phyloP scores from a whole-genome alignment of 2,329 filamentous ascomycete genomes.

The Alternaria longipes region DNA sequence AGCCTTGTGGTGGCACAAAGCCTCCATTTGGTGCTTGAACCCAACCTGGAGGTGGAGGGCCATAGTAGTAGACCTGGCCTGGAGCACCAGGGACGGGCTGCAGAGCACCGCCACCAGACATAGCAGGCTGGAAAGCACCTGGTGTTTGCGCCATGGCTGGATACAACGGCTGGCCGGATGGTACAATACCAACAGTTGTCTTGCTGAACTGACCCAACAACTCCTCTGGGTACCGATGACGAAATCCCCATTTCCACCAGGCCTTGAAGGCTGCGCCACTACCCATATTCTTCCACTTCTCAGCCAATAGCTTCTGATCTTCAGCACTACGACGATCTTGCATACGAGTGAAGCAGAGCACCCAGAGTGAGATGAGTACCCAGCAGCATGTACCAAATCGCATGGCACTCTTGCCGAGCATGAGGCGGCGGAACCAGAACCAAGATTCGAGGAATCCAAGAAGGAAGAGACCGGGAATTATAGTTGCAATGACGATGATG shows the following conservation, averaged over 20 bases:
- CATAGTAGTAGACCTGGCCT: slow-evolving; percentile 37
- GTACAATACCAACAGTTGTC: slow-evolving; percentile 42
- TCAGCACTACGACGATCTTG: slow-evolving; percentile 42
- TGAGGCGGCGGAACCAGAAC: slow-evolving; percentile 49
- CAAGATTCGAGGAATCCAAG: slow-evolving; percentile 45
- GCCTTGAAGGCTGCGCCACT: slow-evolving; percentile 42
- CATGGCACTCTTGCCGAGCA: slow-evolving; percentile 42
- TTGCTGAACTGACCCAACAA: slow-evolving; percentile 43
- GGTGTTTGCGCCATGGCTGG: slow-evolving; percentile 35
- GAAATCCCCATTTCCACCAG: slow-evolving; percentile 47
- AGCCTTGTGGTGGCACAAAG: slow-evolving; percentile 31
- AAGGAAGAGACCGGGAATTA: slow-evolving; percentile 42
- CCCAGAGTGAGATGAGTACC: slow-evolving; percentile 41
- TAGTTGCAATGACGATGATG: slow-evolving; percentile 41
- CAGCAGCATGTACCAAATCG: slow-evolving; percentile 46
- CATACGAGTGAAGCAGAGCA: slow-evolving; percentile 44
- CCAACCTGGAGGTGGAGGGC: slow-evolving; percentile 34
- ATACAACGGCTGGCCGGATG: slow-evolving; percentile 35
- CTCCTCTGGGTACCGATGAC: slow-evolving; percentile 39
- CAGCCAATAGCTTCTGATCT: slow-evolving; percentile 41
- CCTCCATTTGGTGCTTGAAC: slow-evolving; percentile 28
- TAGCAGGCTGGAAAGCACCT: slow-evolving; percentile 13
- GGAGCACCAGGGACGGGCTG: slow-evolving; percentile 17
- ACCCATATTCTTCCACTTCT: slow-evolving; percentile 43
- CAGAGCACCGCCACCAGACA: slow-evolving; percentile 1